A percentile compares a stretch with the other conserved stretches of the same genome.
Evolutionary conservation across 805 yeast genomes (phyloP).

Genomic region (Lachancea cidri): DNA sequence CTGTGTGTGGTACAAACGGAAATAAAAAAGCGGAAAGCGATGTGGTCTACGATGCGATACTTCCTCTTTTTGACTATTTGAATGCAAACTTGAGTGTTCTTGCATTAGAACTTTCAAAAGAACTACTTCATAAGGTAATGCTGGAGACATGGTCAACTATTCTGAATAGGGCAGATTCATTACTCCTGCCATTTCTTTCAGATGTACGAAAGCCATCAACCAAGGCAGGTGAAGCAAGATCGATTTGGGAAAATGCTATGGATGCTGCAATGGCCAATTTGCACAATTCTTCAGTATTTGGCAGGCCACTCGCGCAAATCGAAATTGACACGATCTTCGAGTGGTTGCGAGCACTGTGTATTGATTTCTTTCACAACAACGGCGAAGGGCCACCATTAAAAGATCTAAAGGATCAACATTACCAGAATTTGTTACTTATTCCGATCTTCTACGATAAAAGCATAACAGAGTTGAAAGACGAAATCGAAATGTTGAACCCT

Average conservation of each 20-base stretch:
- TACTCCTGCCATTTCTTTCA: constrained; percentile 54
- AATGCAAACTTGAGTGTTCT: constrained; percentile 62
- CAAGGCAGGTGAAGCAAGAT: constrained; percentile 32
- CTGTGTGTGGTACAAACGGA: constrained; percentile 50
- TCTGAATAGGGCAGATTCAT: constrained; percentile 59
- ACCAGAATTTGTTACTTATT: constrained; percentile 57
- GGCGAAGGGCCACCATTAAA: constrained; percentile 77
- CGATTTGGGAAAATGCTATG: constrained; percentile 41
- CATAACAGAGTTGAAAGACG: constrained; percentile 43
- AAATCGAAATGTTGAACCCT: constrained; percentile 55
- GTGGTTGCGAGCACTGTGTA: constrained; percentile 63
- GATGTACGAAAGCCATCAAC: constrained; percentile 22
- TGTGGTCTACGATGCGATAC: constrained; percentile 57
- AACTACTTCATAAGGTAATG: constrained; percentile 59
- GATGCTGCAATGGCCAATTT: constrained; percentile 41
- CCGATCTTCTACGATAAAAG: constrained; percentile 61
- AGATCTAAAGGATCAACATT: constrained; percentile 54
- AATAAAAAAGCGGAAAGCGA: constrained; percentile 38
- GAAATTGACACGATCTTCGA: constrained; percentile 66
- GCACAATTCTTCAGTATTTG: constrained; percentile 40
- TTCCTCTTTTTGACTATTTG: constrained; percentile 69
- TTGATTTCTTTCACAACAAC: constrained; percentile 71
- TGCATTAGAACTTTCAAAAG: constrained; percentile 52
- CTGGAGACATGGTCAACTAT: constrained; percentile 76
- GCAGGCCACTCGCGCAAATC: constrained; percentile 47